phyloP scores from a whole-genome alignment of 1,139 yeast species.

The Blastobotrys buckinghamii region DNA sequence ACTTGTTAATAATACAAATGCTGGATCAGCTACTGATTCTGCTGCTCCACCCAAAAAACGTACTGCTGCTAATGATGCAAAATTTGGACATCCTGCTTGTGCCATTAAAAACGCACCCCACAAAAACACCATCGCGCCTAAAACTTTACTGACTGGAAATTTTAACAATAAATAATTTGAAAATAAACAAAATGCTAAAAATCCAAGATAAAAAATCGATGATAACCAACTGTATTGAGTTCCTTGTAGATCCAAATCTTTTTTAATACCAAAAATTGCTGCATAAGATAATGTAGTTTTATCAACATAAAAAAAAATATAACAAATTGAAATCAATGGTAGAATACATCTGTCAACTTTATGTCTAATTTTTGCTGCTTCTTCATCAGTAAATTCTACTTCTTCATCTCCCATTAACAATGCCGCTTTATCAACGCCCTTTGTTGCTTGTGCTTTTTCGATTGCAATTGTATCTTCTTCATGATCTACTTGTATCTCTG shows the following conservation, averaged over 20 bases:
- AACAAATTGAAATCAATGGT: slow-evolving; percentile 51
- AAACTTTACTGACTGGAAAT: slow-evolving; percentile 48
- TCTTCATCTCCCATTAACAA: slow-evolving; percentile 9
- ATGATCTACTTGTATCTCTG: too few relatives aligned
- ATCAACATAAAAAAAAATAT: slow-evolving; percentile 59
- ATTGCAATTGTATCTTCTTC: too few relatives aligned
- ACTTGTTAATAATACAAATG: slow-evolving; percentile 47
- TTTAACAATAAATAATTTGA: slow-evolving; percentile 47
- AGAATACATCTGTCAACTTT: slow-evolving; percentile 47
- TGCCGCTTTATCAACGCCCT: slow-evolving; percentile 4
- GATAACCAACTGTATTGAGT: slow-evolving; percentile 48
- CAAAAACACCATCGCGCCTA: slow-evolving; percentile 40
- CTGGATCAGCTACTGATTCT: slow-evolving; percentile 52
- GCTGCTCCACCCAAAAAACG: slow-evolving; percentile 46
- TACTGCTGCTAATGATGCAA: slow-evolving; percentile 45
- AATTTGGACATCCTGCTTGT: slow-evolving; percentile 45
- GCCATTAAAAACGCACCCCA: slow-evolving; percentile 48
- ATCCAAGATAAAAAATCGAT: slow-evolving; percentile 55
- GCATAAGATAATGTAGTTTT: slow-evolving; percentile 56
- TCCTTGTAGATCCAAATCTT: slow-evolving; percentile 35
- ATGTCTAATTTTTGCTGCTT: slow-evolving; percentile 34
- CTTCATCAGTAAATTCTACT: slow-evolving; percentile 16
- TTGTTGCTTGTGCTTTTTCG: background rate
- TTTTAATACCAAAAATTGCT: slow-evolving; percentile 52
- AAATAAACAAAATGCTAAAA: slow-evolving; percentile 48